Evolutionary conservation across 441 rosid genomes (phyloP).

Genomic region (Biscutella laevigata): DNA sequence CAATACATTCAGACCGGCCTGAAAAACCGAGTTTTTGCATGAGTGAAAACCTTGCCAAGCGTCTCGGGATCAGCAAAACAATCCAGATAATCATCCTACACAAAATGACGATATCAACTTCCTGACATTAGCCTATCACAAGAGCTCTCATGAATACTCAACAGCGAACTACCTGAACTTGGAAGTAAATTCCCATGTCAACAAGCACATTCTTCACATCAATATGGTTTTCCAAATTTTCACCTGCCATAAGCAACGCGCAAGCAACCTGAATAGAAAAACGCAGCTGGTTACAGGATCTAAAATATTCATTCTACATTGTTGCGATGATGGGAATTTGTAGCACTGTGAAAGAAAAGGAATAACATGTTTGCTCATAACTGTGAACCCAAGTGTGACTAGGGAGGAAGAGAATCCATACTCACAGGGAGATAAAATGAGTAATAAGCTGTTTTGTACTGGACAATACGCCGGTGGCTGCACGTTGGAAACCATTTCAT

Average conservation of each 20-base stretch:
- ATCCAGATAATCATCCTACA: constrained; percentile 85
- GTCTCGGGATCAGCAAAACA: constrained; percentile 71
- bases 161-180: constrained; percentile 56
- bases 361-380: background rate
- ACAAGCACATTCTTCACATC: constrained; percentile 65
- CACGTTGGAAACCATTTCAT: constrained; percentile 24
- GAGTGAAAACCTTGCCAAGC: constrained; percentile 62
- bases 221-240: constrained; percentile 61
- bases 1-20: background rate
- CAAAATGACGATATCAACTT: background rate
- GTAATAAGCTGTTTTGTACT: constrained; percentile 78
- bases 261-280: constrained; percentile 50
- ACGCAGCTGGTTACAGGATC: background rate
- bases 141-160: background rate
- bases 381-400: background rate
- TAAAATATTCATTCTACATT: too few relatives aligned
- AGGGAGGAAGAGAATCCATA: constrained; percentile 10
- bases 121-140: background rate
- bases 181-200: constrained; percentile 81
- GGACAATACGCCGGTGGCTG: constrained; percentile 76
- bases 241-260: constrained; percentile 73
- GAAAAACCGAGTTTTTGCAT: background rate
- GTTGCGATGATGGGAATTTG: background rate
- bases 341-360: background rate
- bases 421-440: constrained; percentile 93